Conservation (phyloP, 306 rosid species). For the Styphnolobium japonicum region DNA sequence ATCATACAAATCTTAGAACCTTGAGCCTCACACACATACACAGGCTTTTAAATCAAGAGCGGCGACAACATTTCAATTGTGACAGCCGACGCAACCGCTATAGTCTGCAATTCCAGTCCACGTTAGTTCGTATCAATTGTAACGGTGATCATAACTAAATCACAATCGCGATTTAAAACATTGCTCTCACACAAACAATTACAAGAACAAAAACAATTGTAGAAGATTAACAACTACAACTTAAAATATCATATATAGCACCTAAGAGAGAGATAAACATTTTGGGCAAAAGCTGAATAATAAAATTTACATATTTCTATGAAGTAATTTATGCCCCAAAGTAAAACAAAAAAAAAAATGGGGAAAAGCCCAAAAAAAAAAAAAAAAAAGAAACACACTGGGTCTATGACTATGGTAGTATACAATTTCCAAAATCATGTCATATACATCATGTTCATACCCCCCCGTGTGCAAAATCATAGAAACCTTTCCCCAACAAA, state of each 20-base stretch:
- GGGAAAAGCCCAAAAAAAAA: conserved; percentile 9
- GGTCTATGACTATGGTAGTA: not conserved
- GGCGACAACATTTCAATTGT: too few species aligned
- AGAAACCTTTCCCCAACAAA: conserved; percentile 4
- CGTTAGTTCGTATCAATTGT: too few species aligned
- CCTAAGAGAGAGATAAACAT: not conserved
- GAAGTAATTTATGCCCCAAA: not conserved
- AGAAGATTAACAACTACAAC: not conserved
- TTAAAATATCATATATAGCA: not conserved
- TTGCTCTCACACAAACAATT: too few species aligned
- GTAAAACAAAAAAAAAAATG: not conserved
- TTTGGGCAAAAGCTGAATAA: not conserved
- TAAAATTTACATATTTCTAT: not conserved
- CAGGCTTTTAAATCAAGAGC: too few species aligned
- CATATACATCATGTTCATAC: not conserved
- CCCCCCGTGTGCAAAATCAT: conserved; percentile 30
- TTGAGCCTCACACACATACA: not conserved
- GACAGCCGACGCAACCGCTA: too few species aligned
- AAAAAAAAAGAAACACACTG: not conserved
- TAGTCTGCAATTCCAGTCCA: too few species aligned
- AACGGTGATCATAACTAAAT: too few species aligned
- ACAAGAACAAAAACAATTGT: too few species aligned
- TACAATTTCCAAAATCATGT: too few species aligned
- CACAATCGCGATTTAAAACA: too few species aligned
- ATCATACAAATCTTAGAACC: not conserved